Conservation (phyloP, 2,329 filamentous ascomycete species). For the Pseudohalonectria lignicola region DNA sequence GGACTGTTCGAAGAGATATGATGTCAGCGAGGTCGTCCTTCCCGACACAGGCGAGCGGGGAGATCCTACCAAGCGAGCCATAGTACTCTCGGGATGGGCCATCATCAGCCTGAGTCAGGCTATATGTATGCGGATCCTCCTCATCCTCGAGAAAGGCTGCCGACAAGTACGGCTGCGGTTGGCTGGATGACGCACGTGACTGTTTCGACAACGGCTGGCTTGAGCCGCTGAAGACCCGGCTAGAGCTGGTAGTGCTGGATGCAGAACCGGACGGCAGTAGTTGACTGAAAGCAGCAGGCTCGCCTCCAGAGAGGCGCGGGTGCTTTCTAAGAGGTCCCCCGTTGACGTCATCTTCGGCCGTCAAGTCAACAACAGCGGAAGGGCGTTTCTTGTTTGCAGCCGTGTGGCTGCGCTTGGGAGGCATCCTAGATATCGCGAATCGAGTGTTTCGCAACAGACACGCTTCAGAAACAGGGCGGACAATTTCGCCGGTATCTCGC, state of each 20-base stretch:
- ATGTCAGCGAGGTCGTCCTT: too few species aligned
- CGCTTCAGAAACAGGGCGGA: too few species aligned
- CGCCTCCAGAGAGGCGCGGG: too few species aligned
- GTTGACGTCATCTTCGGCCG: not conserved
- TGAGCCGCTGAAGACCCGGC: too few species aligned
- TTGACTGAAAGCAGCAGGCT: not conserved
- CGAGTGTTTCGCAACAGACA: too few species aligned
- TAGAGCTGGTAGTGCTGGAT: not conserved
- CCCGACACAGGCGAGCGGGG: too few species aligned
- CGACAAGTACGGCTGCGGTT: too few species aligned
- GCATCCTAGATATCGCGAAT: too few species aligned
- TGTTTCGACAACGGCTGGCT: not conserved
- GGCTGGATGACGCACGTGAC: not conserved
- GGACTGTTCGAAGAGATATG: too few species aligned
- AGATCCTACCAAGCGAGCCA: slow-evolving; percentile 2
- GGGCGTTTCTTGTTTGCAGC: not conserved
- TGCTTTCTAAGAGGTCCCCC: too few species aligned
- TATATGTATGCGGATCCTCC: not conserved
- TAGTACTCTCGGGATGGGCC: not conserved
- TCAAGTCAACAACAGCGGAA: not conserved
- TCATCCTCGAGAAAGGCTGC: not conserved
- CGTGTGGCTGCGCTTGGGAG: too few species aligned
- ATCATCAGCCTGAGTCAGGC: not conserved
- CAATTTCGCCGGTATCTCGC: too few species aligned
- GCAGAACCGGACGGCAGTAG: not conserved